These are phyloP conservation scores for Talaromyces verruculosus DNA, from an alignment of 2,329 filamentous ascomycete species.

Conservation along the genomic window DNA sequence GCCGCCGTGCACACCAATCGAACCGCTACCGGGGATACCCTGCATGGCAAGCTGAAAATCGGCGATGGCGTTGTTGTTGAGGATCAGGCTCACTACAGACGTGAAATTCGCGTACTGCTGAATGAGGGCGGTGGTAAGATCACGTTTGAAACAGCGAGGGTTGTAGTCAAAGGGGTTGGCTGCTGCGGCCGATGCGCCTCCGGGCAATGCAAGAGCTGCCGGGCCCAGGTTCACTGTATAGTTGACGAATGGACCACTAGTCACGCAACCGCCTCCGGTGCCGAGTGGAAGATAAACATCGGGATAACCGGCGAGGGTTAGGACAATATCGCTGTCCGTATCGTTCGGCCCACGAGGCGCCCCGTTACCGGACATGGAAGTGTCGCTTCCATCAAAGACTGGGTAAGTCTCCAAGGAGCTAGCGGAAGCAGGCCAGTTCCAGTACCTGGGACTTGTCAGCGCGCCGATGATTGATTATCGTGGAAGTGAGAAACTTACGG, in stretches of 20 bases:
- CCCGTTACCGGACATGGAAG: constrained; percentile 48
- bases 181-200: constrained; percentile 8
- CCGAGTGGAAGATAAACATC: constrained; percentile 35
- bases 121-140: constrained; percentile 27
- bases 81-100: constrained; percentile 26
- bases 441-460: constrained; percentile 36
- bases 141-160: constrained; percentile 34
- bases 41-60: constrained; percentile 27
- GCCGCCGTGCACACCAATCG: constrained; percentile 45
- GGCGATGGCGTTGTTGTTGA: constrained; percentile 27
- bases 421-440: constrained; percentile 49
- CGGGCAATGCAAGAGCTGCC: constrained; percentile 24
- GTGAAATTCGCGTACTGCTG: constrained; percentile 25
- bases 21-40: constrained; percentile 33
- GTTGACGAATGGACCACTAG: constrained; percentile 38
- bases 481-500: constrained; percentile 25
- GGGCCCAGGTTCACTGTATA: constrained; percentile 35
- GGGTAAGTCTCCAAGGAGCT: constrained; percentile 42
- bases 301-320: background rate
- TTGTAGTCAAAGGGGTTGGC: constrained; percentile 31
- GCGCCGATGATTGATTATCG: background rate
- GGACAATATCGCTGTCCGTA: background rate
- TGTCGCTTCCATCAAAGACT: constrained; percentile 52
- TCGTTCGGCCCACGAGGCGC: constrained; percentile 31
- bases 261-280: constrained; percentile 37